These are phyloP conservation scores for Boletus semigastroideus DNA, from an alignment of 1,284 basidiomycete genomes.

Conservation along the genomic window DNA sequence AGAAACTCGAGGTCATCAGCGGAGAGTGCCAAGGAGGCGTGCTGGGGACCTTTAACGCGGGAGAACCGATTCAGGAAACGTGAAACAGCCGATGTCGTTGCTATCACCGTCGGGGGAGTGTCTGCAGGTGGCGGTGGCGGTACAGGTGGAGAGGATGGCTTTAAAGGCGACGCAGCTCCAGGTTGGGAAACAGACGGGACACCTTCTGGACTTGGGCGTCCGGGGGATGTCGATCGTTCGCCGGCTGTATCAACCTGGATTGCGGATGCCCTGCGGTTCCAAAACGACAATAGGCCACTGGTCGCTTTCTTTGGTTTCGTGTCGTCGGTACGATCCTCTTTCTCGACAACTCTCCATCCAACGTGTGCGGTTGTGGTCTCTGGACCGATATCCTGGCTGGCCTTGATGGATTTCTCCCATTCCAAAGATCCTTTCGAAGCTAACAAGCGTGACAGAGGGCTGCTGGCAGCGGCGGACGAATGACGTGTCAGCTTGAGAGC, in stretches of 20 bases:
- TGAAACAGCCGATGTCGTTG: constrained; percentile 56
- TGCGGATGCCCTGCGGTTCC: constrained; percentile 47
- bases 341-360: constrained; percentile 66
- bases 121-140: constrained; percentile 10
- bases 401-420: constrained; percentile 69
- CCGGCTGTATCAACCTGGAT: constrained; percentile 15
- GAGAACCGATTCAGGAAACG: constrained; percentile 72
- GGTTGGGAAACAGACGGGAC: constrained; percentile 16
- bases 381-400: constrained; percentile 44
- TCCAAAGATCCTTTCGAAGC: constrained; percentile 67
- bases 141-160: constrained; percentile 8
- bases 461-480: constrained; percentile 47
- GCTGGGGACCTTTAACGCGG: constrained; percentile 42
- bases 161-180: constrained; percentile 28
- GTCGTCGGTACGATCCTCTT: constrained; percentile 34
- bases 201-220: constrained; percentile 37
- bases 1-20: constrained; percentile 73
- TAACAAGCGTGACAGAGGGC: constrained; percentile 65
- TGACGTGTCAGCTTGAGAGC: constrained; percentile 63
- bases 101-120: constrained; percentile 18
- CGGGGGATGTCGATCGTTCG: constrained; percentile 31
- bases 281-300: constrained; percentile 69
- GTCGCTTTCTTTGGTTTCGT: constrained; percentile 48
- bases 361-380: constrained; percentile 52
- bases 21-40: constrained; percentile 60